Evolutionary conservation across 1,139 yeast species (phyloP).

Genomic region (Hanseniaspora gamundiae): DNA sequence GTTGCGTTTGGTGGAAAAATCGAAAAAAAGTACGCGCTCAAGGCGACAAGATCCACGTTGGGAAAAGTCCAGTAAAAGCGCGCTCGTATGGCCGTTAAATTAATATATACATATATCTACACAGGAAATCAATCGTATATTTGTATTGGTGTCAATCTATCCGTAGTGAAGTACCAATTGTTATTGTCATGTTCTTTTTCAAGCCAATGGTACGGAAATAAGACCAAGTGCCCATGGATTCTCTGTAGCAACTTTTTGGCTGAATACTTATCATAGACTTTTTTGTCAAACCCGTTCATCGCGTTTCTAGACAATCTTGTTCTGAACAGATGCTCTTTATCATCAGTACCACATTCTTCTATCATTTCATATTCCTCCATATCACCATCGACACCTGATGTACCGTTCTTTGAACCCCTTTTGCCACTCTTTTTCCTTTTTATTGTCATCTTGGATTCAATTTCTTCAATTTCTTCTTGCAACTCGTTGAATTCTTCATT

Average conservation of each 20-base stretch:
- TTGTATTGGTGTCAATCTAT: conserved; percentile 89
- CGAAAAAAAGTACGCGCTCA: no score
- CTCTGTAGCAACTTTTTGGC: conserved; percentile 65
- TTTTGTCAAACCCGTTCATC: conserved; percentile 26
- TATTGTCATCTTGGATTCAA: neutral
- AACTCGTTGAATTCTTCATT: conserved; percentile 43
- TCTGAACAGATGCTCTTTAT: conserved; percentile 13
- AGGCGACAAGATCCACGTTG: no score
- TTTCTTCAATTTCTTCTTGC: conserved; percentile 29
- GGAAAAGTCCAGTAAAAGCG: no score
- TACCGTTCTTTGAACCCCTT: neutral
- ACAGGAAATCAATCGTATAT: conserved; percentile 58
- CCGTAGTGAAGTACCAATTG: conserved; percentile 92
- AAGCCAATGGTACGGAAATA: conserved; percentile 89
- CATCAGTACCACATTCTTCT: conserved; percentile 4
- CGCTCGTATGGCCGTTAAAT: no score
- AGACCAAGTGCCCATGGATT: conserved; percentile 79
- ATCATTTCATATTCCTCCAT: conserved; percentile 8
- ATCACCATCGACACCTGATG: conserved; percentile 8
- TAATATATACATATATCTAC: neutral
- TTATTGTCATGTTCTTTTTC: conserved; percentile 74
- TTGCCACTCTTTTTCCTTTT: neutral
- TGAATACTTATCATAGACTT: conserved; percentile 59
- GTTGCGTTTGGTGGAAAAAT: no score
- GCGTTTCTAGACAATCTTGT: conserved; percentile 21